Percentiles rank a stretch among this genome's conserved stretches.
phyloP scores from a whole-genome alignment of 768 basidiomycete genomes.

The Jaapia argillacea region DNA sequence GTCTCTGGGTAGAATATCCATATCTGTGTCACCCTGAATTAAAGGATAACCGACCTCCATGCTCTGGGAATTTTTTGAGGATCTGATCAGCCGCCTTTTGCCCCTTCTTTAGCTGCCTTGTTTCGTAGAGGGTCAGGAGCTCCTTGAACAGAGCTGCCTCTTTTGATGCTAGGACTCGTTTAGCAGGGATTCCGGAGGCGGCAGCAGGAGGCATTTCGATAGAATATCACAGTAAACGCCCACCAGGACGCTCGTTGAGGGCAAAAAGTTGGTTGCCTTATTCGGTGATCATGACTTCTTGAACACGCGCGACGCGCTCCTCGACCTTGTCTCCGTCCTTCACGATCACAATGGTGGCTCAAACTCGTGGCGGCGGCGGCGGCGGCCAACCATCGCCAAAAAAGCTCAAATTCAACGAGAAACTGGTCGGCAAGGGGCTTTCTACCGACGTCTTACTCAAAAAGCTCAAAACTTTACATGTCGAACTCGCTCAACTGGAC shows the following conservation, averaged over 20 bases:
- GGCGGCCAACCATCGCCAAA: slow-evolving; percentile 39
- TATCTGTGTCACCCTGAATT: slow-evolving; percentile 1
- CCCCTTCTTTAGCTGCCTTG: slow-evolving; percentile 80
- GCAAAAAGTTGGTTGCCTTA: no score
- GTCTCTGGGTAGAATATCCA: slow-evolving; percentile 61
- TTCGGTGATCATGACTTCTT: no score
- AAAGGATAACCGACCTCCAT: slow-evolving; percentile 85
- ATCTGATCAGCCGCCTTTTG: slow-evolving; percentile 88
- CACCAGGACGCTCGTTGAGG: no score
- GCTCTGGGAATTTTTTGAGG: slow-evolving; percentile 90
- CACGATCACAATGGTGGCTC: slow-evolving; percentile 51
- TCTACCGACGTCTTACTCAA: slow-evolving; percentile 78
- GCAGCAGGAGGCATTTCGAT: slow-evolving; percentile 18
- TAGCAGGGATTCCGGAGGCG: slow-evolving; percentile 23
- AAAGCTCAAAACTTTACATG: slow-evolving; percentile 73
- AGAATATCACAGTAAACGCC: no score
- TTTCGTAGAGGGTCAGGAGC: slow-evolving; percentile 79
- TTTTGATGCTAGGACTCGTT: slow-evolving; percentile 66
- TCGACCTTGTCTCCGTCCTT: no score
- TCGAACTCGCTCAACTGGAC: slow-evolving; percentile 72
- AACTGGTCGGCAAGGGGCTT: slow-evolving; percentile 66
- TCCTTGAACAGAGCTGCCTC: slow-evolving; percentile 83
- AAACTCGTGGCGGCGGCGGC: slow-evolving; percentile 49
- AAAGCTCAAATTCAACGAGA: slow-evolving; percentile 73
- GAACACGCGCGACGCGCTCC: no score